Evolutionary conservation across 2,329 filamentous ascomycete species (phyloP).

Genomic region (Blastomyces emzantsi): DNA sequence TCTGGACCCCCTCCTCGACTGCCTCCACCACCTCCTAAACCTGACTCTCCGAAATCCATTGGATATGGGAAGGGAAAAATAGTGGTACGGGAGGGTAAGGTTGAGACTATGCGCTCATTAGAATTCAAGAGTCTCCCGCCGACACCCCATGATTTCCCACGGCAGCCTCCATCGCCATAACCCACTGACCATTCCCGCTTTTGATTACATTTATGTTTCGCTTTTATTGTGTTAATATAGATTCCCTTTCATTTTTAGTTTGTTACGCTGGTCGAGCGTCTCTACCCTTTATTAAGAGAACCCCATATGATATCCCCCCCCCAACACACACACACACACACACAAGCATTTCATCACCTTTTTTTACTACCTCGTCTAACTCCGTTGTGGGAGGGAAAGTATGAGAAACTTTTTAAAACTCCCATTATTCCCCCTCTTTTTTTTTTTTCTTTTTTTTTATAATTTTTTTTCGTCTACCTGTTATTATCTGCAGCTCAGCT

Average conservation of each 20-base stretch:
- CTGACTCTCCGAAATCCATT: conserved; percentile 7
- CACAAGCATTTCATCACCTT: neutral
- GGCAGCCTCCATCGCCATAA: conserved; percentile 5
- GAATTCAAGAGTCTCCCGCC: conserved; percentile 9
- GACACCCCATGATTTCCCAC: conserved; percentile 8
- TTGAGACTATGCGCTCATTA: conserved; percentile 3
- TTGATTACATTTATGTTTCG: conserved; percentile 3
- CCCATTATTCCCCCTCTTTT: neutral
- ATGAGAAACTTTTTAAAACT: neutral
- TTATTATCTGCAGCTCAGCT: neutral
- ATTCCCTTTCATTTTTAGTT: conserved; percentile 1
- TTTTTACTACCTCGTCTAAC: neutral
- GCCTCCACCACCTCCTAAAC: conserved; percentile 14
- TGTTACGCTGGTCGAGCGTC: neutral
- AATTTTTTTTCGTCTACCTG: neutral
- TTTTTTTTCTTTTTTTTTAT: neutral
- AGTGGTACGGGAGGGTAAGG: conserved; percentile 1
- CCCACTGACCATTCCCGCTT: neutral
- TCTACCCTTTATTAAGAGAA: neutral
- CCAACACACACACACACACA: neutral
- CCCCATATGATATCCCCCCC: neutral
- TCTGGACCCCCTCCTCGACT: conserved; percentile 13
- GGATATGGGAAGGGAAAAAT: conserved; percentile 8
- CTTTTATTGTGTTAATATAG: conserved; percentile 5
- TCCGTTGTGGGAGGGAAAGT: neutral